Base-by-base conservation (phyloP, 345 rosid species). In the Eucalyptus curtisii region DNA sequence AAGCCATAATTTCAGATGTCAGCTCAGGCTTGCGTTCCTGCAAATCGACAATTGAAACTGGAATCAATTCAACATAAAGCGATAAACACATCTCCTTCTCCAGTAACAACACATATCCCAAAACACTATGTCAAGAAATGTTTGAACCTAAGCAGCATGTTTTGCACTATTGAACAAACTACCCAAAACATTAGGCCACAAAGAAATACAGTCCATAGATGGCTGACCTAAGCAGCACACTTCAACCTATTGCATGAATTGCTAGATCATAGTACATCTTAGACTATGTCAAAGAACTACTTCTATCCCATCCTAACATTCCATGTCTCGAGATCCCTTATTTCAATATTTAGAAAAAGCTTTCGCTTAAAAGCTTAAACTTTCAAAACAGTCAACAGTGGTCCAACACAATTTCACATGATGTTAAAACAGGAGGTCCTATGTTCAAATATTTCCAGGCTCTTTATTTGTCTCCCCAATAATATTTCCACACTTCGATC, bases 1-100 rank as follows among this genome's bases (percentile, higher is more conserved):
- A 98, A 89, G 97, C 95, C 98, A 96, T 98, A 88, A 97, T 92
- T 93, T 96, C 99, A 88, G 97, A 94, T 86, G 93, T 92, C 86
- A 95, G 96, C 93, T 98, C 99, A 15, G 99, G 99, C 90, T 93
- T 96, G 87, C 98, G 95, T 81, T 97, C 99, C 99, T 98, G 93
- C 91, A 92, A 86, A 89, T 37, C 50, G 71, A 89, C 17, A 79
- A 66, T 79, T 59, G n/a, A 64, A 86, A 85, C 76, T 82, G 17
- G 47, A 25, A 53, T 68, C 45, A 87, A 86, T 87, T 42, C 82
- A 71, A 61, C 68, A 50, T 48, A 71, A 71, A 71, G 81, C 2
- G 13, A 17, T 37, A 76, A 76, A 76, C 47, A 76, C 47, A 20
- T 76, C 45, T 76, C 82, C 47, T 76, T 76, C 47, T 76, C 84